Base-by-base conservation (phyloP, 2,329 filamentous ascomycete genomes). In the Paecilomyces fulvus region DNA sequence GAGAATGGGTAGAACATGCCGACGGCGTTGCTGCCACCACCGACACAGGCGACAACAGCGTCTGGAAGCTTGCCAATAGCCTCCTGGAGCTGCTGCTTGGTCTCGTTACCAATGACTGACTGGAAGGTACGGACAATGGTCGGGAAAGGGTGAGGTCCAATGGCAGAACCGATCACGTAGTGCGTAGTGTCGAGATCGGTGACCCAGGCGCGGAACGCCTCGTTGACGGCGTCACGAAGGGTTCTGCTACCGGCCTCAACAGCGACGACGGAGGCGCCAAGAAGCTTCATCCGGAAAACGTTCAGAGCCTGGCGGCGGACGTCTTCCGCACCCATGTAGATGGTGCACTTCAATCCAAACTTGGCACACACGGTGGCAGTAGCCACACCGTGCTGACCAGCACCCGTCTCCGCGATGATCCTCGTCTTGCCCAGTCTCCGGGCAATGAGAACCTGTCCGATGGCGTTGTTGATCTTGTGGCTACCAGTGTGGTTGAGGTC, bases 1-100 rank as follows among this genome's bases (percentile, higher is more conserved):
- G 88, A 82, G 77, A 99, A 99, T 54, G 94, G 94, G 75, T 92
- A 95, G 79, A 99, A 99, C 92, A 97, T 99, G 76, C 94, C 94
- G 3, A 88, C 87, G 2, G 94, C 94, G 71, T 99, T 99, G 71
- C 87, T 92, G 58, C 94, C 94, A 63, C 94, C 94, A 56, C 94
- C 94, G 11, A 99, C 94, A 68, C 94, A 99, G 9, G 94, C 94
- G 14, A 99, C 90, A 21, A 99, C 92, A 0, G 92, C 94, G 65
- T 99, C 94, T 3, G 94, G 94, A 1, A 99, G 84, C 76, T 94
- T 92, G 63, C 90, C 90, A 51, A 87, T 85, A 73, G 89, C 85
- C 70, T 87, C 85, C 60, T 84, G 79, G 87, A 99, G 92, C 77
- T 97, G 92, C 65, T 86, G 77, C 79, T 94, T 96, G 49, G 94